These are phyloP conservation scores for Pouteria campechiana DNA, from an alignment of 179 eudicot species.

Conservation along the genomic window DNA sequence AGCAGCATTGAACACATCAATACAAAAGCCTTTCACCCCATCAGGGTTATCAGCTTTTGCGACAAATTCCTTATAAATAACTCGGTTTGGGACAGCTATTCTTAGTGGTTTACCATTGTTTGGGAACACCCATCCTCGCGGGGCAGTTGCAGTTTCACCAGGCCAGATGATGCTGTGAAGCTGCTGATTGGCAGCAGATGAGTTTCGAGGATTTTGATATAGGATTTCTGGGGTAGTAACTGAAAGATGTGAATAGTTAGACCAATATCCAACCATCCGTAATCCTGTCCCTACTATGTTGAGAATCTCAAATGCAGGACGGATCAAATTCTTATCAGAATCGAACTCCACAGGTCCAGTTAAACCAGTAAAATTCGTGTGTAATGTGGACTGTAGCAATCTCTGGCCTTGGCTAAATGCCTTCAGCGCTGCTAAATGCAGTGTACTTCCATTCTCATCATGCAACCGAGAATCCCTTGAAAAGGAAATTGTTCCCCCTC, in stretches of 20 bases:
- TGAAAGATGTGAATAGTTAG: slow-evolving; percentile 28
- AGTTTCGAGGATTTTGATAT: slow-evolving; percentile 4
- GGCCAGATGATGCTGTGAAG: slow-evolving; percentile 27
- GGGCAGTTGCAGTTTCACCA: slow-evolving; percentile 13
- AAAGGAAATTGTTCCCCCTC: slow-evolving; percentile 34
- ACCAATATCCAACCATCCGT: slow-evolving; percentile 50
- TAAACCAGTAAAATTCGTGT: slow-evolving; percentile 35
- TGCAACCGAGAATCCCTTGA: slow-evolving; percentile 29
- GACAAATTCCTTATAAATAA: slow-evolving; percentile 19
- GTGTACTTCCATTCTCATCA: slow-evolving; percentile 14
- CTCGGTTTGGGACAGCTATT: slow-evolving; percentile 30
- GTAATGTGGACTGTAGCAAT: slow-evolving; percentile 20
- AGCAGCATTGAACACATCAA: background rate
- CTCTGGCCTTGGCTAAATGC: slow-evolving; percentile 35
- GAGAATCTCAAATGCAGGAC: slow-evolving; percentile 33
- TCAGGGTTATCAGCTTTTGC: background rate
- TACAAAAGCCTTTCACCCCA: background rate
- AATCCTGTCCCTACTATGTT: slow-evolving; percentile 41
- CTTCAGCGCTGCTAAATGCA: slow-evolving; percentile 25
- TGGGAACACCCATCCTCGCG: slow-evolving; percentile 35
- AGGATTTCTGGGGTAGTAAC: slow-evolving; percentile 19
- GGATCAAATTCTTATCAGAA: slow-evolving; percentile 28
- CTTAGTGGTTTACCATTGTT: slow-evolving; percentile 15
- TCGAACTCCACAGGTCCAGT: slow-evolving; percentile 40
- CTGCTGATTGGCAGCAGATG: slow-evolving; percentile 6